phyloP scores from a whole-genome alignment of 208 protist species.

The Lotmaria passim region DNA sequence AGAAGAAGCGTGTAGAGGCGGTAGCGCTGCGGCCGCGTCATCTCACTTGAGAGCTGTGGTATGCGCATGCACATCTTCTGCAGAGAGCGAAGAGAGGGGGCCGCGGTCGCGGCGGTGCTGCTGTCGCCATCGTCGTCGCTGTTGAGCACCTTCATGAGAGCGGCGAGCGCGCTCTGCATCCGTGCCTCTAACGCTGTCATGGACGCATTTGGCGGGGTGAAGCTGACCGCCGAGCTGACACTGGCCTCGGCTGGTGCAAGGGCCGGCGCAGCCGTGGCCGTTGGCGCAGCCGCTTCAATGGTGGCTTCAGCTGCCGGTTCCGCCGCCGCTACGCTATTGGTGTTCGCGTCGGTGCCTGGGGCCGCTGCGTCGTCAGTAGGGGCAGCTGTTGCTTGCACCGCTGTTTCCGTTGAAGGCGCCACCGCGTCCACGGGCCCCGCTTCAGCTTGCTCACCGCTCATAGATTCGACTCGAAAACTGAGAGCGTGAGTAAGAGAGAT shows the following conservation, averaged over 20 bases:
- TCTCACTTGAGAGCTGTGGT: slow-evolving; percentile 51
- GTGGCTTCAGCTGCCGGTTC: not conserved
- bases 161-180: slow-evolving; percentile 11
- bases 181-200: slow-evolving; percentile 2
- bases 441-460: too few species aligned
- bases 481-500: too few species aligned
- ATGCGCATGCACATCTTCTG: slow-evolving; percentile 66
- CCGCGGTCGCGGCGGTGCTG: not conserved
- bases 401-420: too few species aligned
- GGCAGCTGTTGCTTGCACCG: too few species aligned
- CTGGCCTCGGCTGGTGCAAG: not conserved
- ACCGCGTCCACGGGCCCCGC: too few species aligned
- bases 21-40: slow-evolving; percentile 45
- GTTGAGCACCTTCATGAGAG: slow-evolving; percentile 32
- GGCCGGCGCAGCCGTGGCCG: not conserved
- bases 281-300: not conserved
- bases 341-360: too few species aligned
- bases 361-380: too few species aligned
- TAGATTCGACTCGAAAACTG: too few species aligned
- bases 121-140: slow-evolving; percentile 16
- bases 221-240: not conserved
- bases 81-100: slow-evolving; percentile 34
- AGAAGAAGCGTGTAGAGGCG: slow-evolving; percentile 71
- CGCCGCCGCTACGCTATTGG: too few species aligned
- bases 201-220: not conserved